Base-by-base conservation (phyloP, 1,284 basidiomycete genomes). In the Wolfiporia cocos region DNA sequence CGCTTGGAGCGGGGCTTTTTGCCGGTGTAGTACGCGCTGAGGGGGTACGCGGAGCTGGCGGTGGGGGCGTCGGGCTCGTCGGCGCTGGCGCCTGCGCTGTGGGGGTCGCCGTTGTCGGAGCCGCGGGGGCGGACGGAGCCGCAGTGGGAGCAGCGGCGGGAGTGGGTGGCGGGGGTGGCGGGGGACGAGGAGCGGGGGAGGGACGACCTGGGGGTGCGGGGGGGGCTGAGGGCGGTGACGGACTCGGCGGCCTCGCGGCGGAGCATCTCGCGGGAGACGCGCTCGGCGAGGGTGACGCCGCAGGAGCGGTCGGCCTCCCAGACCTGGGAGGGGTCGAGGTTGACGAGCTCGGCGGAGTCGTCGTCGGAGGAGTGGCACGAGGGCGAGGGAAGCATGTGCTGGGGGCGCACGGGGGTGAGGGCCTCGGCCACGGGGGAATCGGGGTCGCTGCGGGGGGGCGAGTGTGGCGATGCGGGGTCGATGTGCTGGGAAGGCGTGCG, bases 241-340 rank as follows among this genome's bases (percentile, higher is more conserved):
- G 43, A 50, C 29, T 48, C 50, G 7, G 49, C 40, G 9, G 55
- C 49, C 12, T 52, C 49, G n/a, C 55, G 47, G 1, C 56, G 51
- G 18, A 49, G 45, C 2, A 48, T 49, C 41, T 64, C 61, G n/a
- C 57, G 54, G 15, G 47, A 37, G 3, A 60, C 53, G 6, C 59
- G 52, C 40, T 58, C 50, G n/a, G 57, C 47, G 7, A 64, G 51
- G 5, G 53, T 41, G 15, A 60, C 42, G 5, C 63, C 62, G 3
- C 50, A 44, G 2, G 44, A 46, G 14, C 56, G 54, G 43, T 64
- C 63, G 4, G 54, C 51, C 18, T 63, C 62, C 62, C 62, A 67
- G 24, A 53, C 47, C 19, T 52, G 53, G 14, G 48, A 42, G 0
- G 54, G 42, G 15, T 54, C 49, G 42, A 58, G 40, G 34, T 47